phyloP scores from a whole-genome alignment of 768 basidiomycete species.

The Boletus tomentosulus region DNA sequence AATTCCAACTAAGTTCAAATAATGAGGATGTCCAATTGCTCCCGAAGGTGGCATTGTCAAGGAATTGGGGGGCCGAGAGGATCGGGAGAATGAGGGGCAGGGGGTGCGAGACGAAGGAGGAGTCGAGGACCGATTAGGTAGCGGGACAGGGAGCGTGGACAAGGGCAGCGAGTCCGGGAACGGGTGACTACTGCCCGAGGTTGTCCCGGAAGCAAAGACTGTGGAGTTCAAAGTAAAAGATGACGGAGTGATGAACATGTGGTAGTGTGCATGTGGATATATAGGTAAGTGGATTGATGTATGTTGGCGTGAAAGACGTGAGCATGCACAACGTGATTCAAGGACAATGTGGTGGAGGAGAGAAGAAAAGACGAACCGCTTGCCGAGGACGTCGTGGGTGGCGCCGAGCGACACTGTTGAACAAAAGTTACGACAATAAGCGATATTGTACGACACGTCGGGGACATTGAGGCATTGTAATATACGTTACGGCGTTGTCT shows the following conservation, averaged over 20 bases:
- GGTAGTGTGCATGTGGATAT: slow-evolving; percentile 25
- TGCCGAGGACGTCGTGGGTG: neutral
- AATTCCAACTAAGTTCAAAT: neutral
- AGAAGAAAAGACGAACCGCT: slow-evolving; percentile 11
- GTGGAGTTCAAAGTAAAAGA: slow-evolving; percentile 17
- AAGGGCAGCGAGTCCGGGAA: slow-evolving; percentile 15
- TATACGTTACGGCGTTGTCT: slow-evolving; percentile 5
- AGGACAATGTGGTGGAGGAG: neutral
- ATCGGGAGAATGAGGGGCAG: neutral
- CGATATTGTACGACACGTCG: slow-evolving; percentile 19
- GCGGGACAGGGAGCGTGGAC: slow-evolving; percentile 12
- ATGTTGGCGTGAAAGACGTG: too few species aligned
- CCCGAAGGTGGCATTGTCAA: slow-evolving; percentile 4
- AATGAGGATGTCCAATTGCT: neutral
- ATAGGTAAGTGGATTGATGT: too few species aligned
- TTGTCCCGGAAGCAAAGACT: slow-evolving; percentile 4
- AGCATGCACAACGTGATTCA: too few species aligned
- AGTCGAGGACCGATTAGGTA: slow-evolving; percentile 4
- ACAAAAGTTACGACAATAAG: slow-evolving; percentile 16
- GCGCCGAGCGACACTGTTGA: neutral
- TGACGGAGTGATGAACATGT: slow-evolving; percentile 25
- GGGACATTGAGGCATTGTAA: neutral
- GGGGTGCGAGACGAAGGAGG: slow-evolving; percentile 1
- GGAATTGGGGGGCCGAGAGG: neutral
- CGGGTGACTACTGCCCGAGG: slow-evolving; percentile 7